A percentile compares a stretch with the other conserved stretches of the same genome.
Conservation (phyloP, 441 rosid species). For the Mallotus repandus region DNA sequence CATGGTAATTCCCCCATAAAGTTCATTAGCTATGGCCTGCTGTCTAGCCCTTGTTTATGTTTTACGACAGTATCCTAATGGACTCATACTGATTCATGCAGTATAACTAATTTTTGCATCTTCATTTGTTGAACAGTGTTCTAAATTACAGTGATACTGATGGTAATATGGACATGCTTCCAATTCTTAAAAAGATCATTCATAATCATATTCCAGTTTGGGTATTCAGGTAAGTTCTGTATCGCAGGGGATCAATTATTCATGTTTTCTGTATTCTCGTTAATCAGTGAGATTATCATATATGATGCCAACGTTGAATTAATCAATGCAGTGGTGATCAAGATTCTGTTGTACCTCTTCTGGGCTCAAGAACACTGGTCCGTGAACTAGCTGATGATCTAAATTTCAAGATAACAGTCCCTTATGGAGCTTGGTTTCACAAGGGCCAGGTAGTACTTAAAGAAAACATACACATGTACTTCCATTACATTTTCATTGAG, state of each 20-base stretch:
- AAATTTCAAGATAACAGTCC: conserved; percentile 54
- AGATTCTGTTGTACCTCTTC: conserved; percentile 76
- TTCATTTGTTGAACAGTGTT: conserved; percentile 38
- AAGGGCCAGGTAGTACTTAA: conserved; percentile 60
- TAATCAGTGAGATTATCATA: not conserved
- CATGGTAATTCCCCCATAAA: no score
- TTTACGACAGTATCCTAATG: not conserved
- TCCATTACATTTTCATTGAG: not conserved
- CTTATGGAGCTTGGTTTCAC: conserved; percentile 84
- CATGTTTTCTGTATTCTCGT: not conserved
- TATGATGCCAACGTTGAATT: not conserved
- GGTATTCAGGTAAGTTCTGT: conserved; percentile 60
- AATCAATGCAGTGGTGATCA: conserved; percentile 64
- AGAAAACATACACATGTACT: not conserved
- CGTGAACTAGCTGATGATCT: conserved; percentile 73
- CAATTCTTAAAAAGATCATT: conserved; percentile 63
- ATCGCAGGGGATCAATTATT: not conserved
- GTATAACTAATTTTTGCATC: conserved; percentile 7
- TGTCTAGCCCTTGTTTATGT: not conserved
- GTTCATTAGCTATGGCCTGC: not conserved
- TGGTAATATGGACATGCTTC: conserved; percentile 65
- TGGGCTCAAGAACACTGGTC: conserved; percentile 70
- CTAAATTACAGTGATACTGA: conserved; percentile 59
- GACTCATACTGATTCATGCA: not conserved
- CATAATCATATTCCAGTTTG: conserved; percentile 60